These are phyloP conservation scores for Annulohypoxylon bovei DNA, from an alignment of 495 filamentous ascomycete species.

Conservation along the genomic window DNA sequence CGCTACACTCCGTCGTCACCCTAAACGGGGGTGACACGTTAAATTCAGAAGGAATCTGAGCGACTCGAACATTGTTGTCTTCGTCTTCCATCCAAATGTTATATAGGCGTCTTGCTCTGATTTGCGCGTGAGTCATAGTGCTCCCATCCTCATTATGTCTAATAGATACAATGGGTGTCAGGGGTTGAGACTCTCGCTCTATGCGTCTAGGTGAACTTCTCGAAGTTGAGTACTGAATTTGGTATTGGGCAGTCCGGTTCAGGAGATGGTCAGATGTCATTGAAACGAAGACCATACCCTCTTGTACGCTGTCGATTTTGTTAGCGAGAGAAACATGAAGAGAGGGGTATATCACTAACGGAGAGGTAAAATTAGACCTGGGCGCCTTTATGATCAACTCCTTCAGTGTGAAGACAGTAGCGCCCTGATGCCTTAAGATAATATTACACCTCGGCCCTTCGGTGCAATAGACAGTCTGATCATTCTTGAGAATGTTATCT, in stretches of 20 bases:
- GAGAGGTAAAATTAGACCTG: slow-evolving; percentile 79
- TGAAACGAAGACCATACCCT: slow-evolving; percentile 91
- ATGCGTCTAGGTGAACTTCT: slow-evolving; percentile 35
- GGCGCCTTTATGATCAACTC: slow-evolving; percentile 91
- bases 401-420: slow-evolving; percentile 79
- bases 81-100: slow-evolving; percentile 62
- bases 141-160: slow-evolving; percentile 58
- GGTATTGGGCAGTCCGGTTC: slow-evolving; percentile 75
- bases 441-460: slow-evolving; percentile 85
- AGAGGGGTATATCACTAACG: slow-evolving; percentile 66
- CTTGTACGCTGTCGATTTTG: slow-evolving; percentile 73
- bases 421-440: slow-evolving; percentile 79
- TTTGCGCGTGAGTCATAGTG: slow-evolving; percentile 51
- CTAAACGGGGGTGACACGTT: slow-evolving; percentile 53
- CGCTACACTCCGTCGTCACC: slow-evolving; percentile 64
- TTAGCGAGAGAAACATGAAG: slow-evolving; percentile 22
- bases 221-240: slow-evolving; percentile 70
- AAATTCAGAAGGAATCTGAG: slow-evolving; percentile 65
- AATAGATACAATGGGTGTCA: slow-evolving; percentile 53
- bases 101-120: slow-evolving; percentile 52
- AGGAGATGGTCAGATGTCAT: slow-evolving; percentile 84
- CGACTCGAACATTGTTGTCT: slow-evolving; percentile 58
- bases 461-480: slow-evolving; percentile 88
- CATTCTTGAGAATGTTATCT: slow-evolving; percentile 84
- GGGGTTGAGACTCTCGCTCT: slow-evolving; percentile 43